phyloP scores from a whole-genome alignment of 2,329 filamentous ascomycete species.

The Penicillium sp. region DNA sequence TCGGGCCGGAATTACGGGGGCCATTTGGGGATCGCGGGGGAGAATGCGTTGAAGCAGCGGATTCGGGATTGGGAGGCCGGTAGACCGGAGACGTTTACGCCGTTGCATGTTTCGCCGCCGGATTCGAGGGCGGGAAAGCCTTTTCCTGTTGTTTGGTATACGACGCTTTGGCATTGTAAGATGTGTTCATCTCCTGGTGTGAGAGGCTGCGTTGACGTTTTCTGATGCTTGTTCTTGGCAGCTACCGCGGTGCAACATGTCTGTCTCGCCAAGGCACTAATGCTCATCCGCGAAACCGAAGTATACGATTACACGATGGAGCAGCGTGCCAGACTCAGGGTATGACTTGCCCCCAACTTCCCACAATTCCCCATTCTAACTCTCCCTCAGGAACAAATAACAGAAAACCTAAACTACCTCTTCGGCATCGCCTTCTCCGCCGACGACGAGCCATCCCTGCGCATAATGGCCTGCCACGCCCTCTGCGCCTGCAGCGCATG shows the following conservation, averaged over 20 bases:
- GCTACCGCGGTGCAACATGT: conserved; percentile 38
- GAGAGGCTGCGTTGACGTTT: not conserved
- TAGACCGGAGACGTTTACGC: conserved; percentile 32
- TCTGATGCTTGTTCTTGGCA: conserved; percentile 11
- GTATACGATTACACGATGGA: conserved; percentile 19
- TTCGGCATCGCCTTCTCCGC: conserved; percentile 38
- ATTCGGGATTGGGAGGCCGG: conserved; percentile 33
- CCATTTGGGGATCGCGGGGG: conserved; percentile 19
- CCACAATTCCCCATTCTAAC: not conserved
- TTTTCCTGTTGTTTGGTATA: conserved; percentile 38
- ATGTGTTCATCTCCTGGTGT: not conserved
- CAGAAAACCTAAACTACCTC: conserved; percentile 32
- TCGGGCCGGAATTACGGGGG: conserved; percentile 23
- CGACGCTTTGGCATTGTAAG: conserved; percentile 36
- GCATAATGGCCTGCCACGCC: conserved; percentile 38
- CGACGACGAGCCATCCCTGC: conserved; percentile 36
- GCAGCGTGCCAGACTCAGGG: conserved; percentile 26
- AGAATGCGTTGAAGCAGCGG: conserved; percentile 25
- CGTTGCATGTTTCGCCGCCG: conserved; percentile 33
- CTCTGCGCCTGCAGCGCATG: conserved; percentile 36
- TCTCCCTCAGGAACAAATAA: conserved; percentile 26
- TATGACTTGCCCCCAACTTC: conserved; percentile 5
- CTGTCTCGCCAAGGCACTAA: conserved; percentile 36
- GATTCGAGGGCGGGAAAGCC: conserved; percentile 31
- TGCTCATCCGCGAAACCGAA: conserved; percentile 29